Evolutionary conservation across 345 rosid species (phyloP), one percentile per base, ranked within the genome.

Genomic region (Eucalyptus regnans): DNA sequence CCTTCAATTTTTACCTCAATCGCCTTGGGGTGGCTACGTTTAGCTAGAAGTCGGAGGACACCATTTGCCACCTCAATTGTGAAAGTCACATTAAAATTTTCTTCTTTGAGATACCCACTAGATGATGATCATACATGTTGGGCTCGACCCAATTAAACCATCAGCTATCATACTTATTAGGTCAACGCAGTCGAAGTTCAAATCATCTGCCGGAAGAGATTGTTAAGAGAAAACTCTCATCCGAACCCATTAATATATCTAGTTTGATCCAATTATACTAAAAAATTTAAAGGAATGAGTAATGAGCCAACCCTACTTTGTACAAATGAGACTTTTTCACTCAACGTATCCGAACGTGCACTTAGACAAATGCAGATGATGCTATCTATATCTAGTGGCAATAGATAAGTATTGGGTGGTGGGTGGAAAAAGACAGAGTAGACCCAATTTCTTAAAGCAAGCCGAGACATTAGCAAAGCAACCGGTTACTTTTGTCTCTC

Each of bases 151-250:
- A 68, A 4, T 33, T 9, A 68, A 68, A 68, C 12, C 81, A 71
- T 37, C 0, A 0, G 8, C 5, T 20, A 37, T 18, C 27, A 11
- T 71, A 18, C 4, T 71, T 71, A 71, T 20, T 20, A 3, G 8
- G 27, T 71, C 83, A 41, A 71, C 7, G 1, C 0, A 37, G 1
- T 9, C 27, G 0, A 71, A 71, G 46, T 71, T 18, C 8, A 71
- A 33, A 71, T 71, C 27, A 37, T 37, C 6, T 71, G 27, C 5
- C 0, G 2, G 1, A 20, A 6, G 15, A 41, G 27, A 76, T 76
- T 41, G 2, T 76, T 20, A 6, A 20, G 27, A 71, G 48, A 12
- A 76, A 76, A 23, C 1, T 41, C 29, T 20, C 20, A 41, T 41
- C 8, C 5, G 0, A 76, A 22, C 5, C 1, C 8, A 76, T 37